phyloP scores from a whole-genome alignment of 306 rosid genomes.

The Cicer judaicum region DNA sequence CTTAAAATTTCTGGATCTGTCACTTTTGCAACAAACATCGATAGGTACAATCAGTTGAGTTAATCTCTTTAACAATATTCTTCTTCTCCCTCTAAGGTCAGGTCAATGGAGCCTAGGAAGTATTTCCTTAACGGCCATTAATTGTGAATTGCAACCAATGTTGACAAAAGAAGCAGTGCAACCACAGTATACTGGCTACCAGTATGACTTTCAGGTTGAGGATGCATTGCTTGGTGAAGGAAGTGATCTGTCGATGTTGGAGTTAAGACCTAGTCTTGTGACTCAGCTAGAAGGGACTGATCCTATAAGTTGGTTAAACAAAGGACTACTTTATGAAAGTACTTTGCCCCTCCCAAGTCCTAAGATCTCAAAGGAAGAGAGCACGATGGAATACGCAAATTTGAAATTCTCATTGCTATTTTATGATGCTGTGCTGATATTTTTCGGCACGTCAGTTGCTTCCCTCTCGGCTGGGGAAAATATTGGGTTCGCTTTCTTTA shows the following conservation, averaged over 20 bases:
- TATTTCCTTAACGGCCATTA: constrained; percentile 58
- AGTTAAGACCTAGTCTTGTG: constrained; percentile 67
- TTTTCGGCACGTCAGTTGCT: constrained; percentile 63
- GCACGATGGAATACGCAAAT: constrained; percentile 79
- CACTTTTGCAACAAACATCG: not conserved
- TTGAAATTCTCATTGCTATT: constrained; percentile 83
- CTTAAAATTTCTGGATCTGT: not conserved
- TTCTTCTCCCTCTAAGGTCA: constrained; percentile 64
- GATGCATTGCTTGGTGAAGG: constrained; percentile 82
- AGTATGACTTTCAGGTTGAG: constrained; percentile 62
- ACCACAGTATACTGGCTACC: constrained; percentile 48
- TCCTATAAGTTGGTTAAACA: constrained; percentile 46
- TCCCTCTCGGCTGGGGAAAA: constrained; percentile 62
- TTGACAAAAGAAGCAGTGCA: constrained; percentile 46
- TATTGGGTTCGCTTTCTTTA: constrained; percentile 66
- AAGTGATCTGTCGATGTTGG: constrained; percentile 67
- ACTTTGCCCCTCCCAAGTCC: constrained; percentile 35
- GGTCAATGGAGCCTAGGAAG: constrained; percentile 91
- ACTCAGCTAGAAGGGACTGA: constrained; percentile 59
- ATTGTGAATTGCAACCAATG: constrained; percentile 44
- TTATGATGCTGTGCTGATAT: constrained; percentile 72
- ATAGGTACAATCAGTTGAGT: not conserved
- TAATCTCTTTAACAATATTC: constrained; percentile 42
- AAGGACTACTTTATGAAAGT: constrained; percentile 48
- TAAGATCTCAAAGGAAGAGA: constrained; percentile 63